A percentile compares a stretch with the other conserved stretches of the same genome.
Conservation (phyloP, 257 asterid genomes). For the Salvia rosmarinus region DNA sequence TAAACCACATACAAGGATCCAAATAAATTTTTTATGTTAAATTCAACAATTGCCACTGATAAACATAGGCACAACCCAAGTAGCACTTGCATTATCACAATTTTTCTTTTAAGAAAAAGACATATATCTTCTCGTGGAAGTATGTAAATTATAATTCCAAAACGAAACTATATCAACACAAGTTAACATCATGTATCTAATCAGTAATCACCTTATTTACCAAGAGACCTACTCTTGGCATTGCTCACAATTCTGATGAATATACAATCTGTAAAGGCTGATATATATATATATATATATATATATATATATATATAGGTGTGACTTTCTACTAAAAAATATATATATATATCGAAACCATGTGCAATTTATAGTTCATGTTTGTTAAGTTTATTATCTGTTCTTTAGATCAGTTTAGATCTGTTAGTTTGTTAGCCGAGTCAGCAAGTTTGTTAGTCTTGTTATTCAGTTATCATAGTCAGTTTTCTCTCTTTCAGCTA, state of each 20-base stretch:
- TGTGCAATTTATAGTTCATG: slow-evolving; percentile 21
- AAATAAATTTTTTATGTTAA: background rate
- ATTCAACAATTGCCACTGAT: no score
- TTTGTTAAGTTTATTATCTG: no score
- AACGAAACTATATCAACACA: slow-evolving; percentile 28
- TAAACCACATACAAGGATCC: no score
- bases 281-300: background rate
- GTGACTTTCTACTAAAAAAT: slow-evolving; percentile 15
- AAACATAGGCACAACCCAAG: background rate
- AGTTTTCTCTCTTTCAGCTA: no score
- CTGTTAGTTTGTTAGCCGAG: no score
- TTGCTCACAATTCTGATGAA: slow-evolving; percentile 25
- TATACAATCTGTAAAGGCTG: slow-evolving; percentile 32
- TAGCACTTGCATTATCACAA: no score
- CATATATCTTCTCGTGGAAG: background rate
- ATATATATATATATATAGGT: background rate
- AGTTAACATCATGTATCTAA: background rate
- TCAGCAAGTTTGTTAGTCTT: no score
- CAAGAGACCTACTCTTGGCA: slow-evolving; percentile 26
- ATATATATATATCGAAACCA: background rate
- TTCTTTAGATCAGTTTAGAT: no score
- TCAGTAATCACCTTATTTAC: slow-evolving; percentile 21
- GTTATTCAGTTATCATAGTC: no score
- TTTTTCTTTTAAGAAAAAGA: background rate
- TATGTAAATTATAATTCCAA: slow-evolving; percentile 23